These are phyloP conservation scores for Trypanosoma platydactyli DNA, from an alignment of 208 protist species.

Conservation along the genomic window DNA sequence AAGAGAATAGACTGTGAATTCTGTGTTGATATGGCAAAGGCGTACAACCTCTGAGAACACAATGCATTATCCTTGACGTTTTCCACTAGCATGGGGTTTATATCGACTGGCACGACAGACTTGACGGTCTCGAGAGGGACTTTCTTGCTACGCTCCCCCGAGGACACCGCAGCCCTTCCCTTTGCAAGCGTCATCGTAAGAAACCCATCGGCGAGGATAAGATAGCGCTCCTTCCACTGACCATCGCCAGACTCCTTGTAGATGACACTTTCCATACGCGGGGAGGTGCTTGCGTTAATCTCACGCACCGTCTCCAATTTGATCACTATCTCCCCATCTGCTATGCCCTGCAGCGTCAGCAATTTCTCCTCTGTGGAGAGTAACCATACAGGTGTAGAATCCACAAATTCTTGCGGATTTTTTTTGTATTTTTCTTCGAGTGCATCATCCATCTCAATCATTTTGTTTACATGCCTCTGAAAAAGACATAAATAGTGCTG, in stretches of 20 bases:
- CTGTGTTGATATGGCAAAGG: conserved; percentile 62
- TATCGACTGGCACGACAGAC: conserved; percentile 53
- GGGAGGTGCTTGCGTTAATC: conserved; percentile 33
- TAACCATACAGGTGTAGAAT: conserved; percentile 25
- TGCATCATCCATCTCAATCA: conserved; percentile 46
- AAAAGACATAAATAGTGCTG: conserved; percentile 81
- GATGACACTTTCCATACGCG: conserved; percentile 72
- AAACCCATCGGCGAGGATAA: conserved; percentile 50
- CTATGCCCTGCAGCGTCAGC: conserved; percentile 61
- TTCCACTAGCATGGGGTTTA: no score
- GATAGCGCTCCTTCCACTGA: conserved; percentile 85
- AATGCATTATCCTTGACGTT: no score
- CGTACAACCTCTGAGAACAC: conserved; percentile 27
- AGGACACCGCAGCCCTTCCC: conserved; percentile 54
- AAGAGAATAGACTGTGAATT: conserved; percentile 80
- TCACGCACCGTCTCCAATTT: conserved; percentile 40
- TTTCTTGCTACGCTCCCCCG: conserved; percentile 65
- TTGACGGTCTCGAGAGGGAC: conserved; percentile 67
- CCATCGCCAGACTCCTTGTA: conserved; percentile 76
- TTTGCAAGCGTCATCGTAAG: conserved; percentile 76
- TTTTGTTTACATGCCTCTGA: conserved; percentile 57
- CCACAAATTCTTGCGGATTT: conserved; percentile 31
- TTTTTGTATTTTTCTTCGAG: conserved; percentile 34
- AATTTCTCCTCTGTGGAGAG: conserved; percentile 36
- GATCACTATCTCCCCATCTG: conserved; percentile 61